These are phyloP conservation scores for Salinomyces thailandicus DNA, from an alignment of 2,329 filamentous ascomycete species.

Conservation along the genomic window DNA sequence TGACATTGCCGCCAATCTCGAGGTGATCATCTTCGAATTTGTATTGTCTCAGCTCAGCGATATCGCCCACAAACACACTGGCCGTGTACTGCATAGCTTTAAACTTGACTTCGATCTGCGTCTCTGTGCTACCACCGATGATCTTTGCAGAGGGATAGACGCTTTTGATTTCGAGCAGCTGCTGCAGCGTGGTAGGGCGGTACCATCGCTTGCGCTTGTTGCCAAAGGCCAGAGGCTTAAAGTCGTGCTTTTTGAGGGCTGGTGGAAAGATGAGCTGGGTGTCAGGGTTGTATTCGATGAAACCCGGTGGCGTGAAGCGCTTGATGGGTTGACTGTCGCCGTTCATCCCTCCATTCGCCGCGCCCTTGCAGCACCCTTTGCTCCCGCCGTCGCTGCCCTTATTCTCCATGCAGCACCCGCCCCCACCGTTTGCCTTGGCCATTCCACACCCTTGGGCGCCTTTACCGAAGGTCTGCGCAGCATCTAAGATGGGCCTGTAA, in stretches of 20 bases:
- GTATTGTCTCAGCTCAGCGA: slow-evolving; percentile 77
- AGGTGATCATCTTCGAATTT: slow-evolving; percentile 67
- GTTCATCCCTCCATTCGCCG: slow-evolving; percentile 35
- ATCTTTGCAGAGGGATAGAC: slow-evolving; percentile 79
- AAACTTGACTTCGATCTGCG: slow-evolving; percentile 97
- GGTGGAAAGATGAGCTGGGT: slow-evolving; percentile 95
- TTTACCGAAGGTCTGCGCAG: slow-evolving; percentile 73
- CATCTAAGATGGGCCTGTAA: slow-evolving; percentile 87
- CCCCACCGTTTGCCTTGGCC: slow-evolving; percentile 46
- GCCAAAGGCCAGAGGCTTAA: slow-evolving; percentile 74
- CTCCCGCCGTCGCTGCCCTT: slow-evolving; percentile 45
- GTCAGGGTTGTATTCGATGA: slow-evolving; percentile 88
- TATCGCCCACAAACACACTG: slow-evolving; percentile 88
- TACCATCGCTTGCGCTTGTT: slow-evolving; percentile 95
- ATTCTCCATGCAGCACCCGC: slow-evolving; percentile 60
- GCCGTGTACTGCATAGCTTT: slow-evolving; percentile 84
- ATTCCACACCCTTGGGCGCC: slow-evolving; percentile 44
- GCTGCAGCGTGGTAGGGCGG: slow-evolving; percentile 72
- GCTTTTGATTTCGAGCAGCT: slow-evolving; percentile 85
- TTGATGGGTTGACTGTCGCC: slow-evolving; percentile 40
- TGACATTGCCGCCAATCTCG: slow-evolving; percentile 89
- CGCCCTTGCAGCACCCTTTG: slow-evolving; percentile 61
- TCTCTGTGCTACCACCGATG: slow-evolving; percentile 92
- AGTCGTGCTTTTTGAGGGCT: slow-evolving; percentile 67
- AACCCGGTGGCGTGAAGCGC: slow-evolving; percentile 72